Evolutionary conservation across 2,329 filamentous ascomycete species (phyloP).

Genomic region (Kalmusia sp.): DNA sequence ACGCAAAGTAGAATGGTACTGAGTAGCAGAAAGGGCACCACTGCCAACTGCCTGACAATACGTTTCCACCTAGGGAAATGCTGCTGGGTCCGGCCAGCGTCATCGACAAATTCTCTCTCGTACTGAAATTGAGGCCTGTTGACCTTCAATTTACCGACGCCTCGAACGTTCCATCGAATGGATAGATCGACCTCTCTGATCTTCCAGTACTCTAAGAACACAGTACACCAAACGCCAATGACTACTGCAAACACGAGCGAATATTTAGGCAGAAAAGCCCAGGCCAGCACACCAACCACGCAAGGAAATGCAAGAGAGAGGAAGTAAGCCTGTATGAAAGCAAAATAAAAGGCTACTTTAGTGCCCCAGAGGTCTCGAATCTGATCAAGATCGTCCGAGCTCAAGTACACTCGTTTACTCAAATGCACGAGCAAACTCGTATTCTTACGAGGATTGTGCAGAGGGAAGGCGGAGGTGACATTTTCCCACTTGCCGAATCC

Average conservation of each 20-base stretch:
- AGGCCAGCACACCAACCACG: conserved; percentile 36
- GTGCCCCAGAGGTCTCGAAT: conserved; percentile 82
- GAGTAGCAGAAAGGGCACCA: conserved; percentile 38
- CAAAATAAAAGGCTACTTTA: conserved; percentile 56
- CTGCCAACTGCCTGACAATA: conserved; percentile 35
- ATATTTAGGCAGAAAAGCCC: conserved; percentile 39
- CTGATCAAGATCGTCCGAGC: conserved; percentile 70
- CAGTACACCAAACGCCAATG: conserved; percentile 42
- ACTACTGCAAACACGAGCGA: conserved; percentile 38
- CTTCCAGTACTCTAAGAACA: conserved; percentile 46
- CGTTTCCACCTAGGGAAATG: conserved; percentile 41
- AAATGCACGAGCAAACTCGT: conserved; percentile 76
- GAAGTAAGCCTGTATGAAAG: conserved; percentile 44
- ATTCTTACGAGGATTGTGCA: conserved; percentile 81
- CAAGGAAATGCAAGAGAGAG: conserved; percentile 39
- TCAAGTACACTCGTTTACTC: conserved; percentile 74
- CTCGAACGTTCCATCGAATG: conserved; percentile 42
- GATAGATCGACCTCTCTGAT: conserved; percentile 39
- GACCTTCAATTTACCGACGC: conserved; percentile 36
- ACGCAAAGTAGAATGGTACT: conserved; percentile 34
- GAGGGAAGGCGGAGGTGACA: conserved; percentile 76
- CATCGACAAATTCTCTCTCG: conserved; percentile 32
- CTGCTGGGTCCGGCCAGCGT: conserved; percentile 30
- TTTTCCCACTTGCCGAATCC: conserved; percentile 73
- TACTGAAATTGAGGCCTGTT: conserved; percentile 39